Evolutionary conservation across 1,139 yeast genomes (phyloP), one percentile per base, ranked within the genome.

Genomic region (Candida anutae): DNA sequence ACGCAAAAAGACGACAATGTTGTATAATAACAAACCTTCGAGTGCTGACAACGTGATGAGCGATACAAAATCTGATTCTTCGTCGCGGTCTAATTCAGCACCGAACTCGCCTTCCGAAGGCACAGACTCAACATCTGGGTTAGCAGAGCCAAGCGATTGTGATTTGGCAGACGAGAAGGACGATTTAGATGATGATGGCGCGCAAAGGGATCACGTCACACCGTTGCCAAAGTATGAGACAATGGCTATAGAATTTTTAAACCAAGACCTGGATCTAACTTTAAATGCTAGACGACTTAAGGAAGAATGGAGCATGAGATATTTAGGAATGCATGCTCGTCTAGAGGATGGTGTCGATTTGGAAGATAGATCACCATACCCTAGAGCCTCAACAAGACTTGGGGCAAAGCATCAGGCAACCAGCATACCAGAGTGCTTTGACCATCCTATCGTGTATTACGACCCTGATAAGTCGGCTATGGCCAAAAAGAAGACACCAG

Each of bases 231-330:
- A 64, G 24, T 78, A 78, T 44, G 87, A 79, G 47, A 62, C 67
- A 26, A 56, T 75, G 43, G 87, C 84, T 0, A 57, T 55, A 4
- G 65, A 62, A 11, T 77, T 76, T 38, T 46, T 77, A 18, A 58
- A 52, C 31, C 55, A 51, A 25, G 88, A 66, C 47, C 43, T 48
- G 3, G 33, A 44, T 2, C 38, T 67, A 3, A 50, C 75, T 0
- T 48, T 70, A 13, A 56, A 59, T 18, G 56, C 72, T 37, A 50
- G 83, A 37, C 46, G 84, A 33, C 48, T 64, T 15, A 41, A 55
- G 17, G 83, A 77, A 48, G 84, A 77, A 45, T 85, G 95, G 95
- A 78, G 78, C 6, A 80, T 77, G 62, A 55, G 94, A 37, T 85
- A 83, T 44, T 61, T 83, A 24, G 94, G 95, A 1, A 69, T 77